Evolutionary conservation across 495 filamentous ascomycete species (phyloP), one percentile per base, ranked within the genome.

Genomic region (Coniosporium apollinis): DNA sequence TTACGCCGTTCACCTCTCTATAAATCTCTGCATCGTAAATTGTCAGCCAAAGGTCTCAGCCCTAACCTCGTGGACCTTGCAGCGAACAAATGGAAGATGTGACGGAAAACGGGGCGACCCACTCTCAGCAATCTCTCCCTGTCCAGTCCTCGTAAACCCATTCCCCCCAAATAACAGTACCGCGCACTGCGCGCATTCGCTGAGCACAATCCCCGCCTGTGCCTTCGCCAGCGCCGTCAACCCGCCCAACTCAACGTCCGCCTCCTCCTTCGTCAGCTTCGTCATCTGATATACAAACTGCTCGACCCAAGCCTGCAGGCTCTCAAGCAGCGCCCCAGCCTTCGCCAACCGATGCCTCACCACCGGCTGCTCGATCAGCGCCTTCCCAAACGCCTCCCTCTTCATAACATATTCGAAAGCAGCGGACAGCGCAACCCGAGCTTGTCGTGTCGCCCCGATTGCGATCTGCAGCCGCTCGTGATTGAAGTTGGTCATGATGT

Each of bases 401-500:
- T 75, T 74, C 41, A 83, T 45, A 24, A 66, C 66, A 52, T 83
- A 82, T 8, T 69, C 68, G 40, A 82, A 76, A 0, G 79, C 76
- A 1, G 70, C 44, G 16, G 64, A 51, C 4, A 83, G 58, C 6
- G 75, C 76, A 2, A 81, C 75, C 7, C 79, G 63, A 0, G 74
- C 62, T 39, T 69, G 56, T 1, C 79, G 63, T 5, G 72, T 78
- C 3, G 64, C 64, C 1, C 67, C 67, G 18, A 82, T 67, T 5
- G 72, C 58, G 34, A 83, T 76, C 17, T 64, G 60, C 1, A 85
- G 56, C 0, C 79, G 69, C 57, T 85, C 79, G 45, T 85, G 78
- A 59, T 83, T 83, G 69, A 85, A 83, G 56, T 85, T 83, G 28
- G 72, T 76, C 78, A 85, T 83, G 42, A 83, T 70, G 45, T 79